phyloP scores from a whole-genome alignment of 2,329 filamentous ascomycete genomes.

The Stachybotrys echinatus region DNA sequence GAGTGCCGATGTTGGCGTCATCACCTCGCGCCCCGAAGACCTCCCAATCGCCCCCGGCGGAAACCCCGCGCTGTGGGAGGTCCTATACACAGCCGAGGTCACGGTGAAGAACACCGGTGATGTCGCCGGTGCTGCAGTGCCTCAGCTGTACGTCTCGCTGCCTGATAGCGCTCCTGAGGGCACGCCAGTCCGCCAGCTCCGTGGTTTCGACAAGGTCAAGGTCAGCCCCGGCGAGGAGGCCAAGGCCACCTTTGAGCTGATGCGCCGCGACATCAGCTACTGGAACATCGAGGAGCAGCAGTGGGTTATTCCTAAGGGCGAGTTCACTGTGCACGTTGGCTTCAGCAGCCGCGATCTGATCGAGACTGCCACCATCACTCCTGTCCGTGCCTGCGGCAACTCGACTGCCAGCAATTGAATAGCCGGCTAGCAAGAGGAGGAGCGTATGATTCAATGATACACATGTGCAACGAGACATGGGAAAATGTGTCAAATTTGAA shows the following conservation, averaged over 20 bases:
- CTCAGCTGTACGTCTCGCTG: conserved; percentile 44
- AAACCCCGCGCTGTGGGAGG: conserved; percentile 35
- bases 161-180: conserved; percentile 16
- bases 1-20: background rate
- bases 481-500: too few species aligned
- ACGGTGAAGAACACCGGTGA: conserved; percentile 1
- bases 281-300: conserved; percentile 5
- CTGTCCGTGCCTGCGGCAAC: background rate
- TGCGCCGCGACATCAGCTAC: conserved; percentile 5
- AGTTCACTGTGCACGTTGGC: conserved; percentile 2
- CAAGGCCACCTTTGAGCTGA: conserved; percentile 2
- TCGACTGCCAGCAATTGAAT: too few species aligned
- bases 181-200: conserved; percentile 34
- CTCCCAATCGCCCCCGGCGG: background rate
- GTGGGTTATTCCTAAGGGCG: conserved; percentile 5
- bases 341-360: conserved; percentile 4
- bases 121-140: conserved; percentile 37
- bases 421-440: too few species aligned
- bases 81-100: background rate
- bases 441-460: too few species aligned
- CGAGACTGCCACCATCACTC: background rate
- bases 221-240: background rate
- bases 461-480: too few species aligned
- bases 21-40: background rate
- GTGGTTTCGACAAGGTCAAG: conserved; percentile 39